Evolutionary conservation across 78 protist species (phyloP).

Genomic region (Polysphondylium violaceum): DNA sequence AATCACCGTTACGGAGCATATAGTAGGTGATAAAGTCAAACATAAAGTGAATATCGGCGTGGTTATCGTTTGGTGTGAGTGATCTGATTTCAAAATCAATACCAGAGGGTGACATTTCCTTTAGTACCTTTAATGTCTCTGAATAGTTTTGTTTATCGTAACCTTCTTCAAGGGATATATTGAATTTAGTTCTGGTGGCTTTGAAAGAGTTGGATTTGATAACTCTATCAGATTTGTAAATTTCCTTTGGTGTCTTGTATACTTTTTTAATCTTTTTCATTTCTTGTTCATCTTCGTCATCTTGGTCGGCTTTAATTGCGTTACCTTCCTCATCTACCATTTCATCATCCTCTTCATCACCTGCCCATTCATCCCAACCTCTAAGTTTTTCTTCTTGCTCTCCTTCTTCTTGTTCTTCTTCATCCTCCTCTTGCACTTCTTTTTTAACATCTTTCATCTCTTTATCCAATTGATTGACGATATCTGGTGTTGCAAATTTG

Average conservation of each 20-base stretch:
- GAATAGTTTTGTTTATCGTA: constrained; percentile 13
- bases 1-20: constrained; percentile 15
- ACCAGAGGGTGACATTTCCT: constrained; percentile 68
- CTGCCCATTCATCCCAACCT: constrained; percentile 59
- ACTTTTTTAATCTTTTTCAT: not conserved
- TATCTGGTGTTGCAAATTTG: constrained; percentile 17
- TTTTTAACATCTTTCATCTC: not conserved
- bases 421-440: not conserved
- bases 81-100: constrained; percentile 81
- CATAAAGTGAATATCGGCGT: constrained; percentile 46
- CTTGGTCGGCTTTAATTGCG: not conserved
- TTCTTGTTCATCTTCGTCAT: not conserved
- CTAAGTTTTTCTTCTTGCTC: constrained; percentile 1
- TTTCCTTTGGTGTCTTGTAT: constrained; percentile 1
- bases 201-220: not conserved
- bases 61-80: constrained; percentile 14
- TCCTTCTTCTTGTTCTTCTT: not conserved
- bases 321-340: constrained; percentile 17
- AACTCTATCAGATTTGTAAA: constrained; percentile 22
- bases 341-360: constrained; percentile 7
- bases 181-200: constrained; percentile 36
- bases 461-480: not conserved
- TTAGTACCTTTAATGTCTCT: constrained; percentile 19
- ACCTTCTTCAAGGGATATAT: constrained; percentile 13
- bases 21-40: constrained; percentile 23